These are phyloP conservation scores for Pleurotus platypus DNA, from an alignment of 768 basidiomycete species.

Conservation along the genomic window DNA sequence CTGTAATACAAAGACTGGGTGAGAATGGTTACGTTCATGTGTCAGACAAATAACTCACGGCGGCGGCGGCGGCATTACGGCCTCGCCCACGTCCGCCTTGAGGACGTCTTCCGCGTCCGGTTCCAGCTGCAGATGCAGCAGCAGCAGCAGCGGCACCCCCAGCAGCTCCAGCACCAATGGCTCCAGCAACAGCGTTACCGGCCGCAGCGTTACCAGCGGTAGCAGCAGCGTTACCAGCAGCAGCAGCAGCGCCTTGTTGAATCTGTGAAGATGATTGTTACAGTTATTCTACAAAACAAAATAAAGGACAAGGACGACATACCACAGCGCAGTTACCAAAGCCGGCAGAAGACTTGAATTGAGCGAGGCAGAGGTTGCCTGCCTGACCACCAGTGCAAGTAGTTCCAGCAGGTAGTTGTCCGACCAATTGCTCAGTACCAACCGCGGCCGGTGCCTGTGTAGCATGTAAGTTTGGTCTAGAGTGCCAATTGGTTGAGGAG, in stretches of 20 bases:
- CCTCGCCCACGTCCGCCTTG: constrained; percentile 4
- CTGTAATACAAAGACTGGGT: constrained; percentile 13
- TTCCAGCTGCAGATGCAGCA: constrained; percentile 10
- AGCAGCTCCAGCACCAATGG: constrained; percentile 9
- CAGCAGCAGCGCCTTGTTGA: constrained; percentile 8
- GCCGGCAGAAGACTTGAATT: constrained; percentile 43
- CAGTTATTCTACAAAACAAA: neutral
- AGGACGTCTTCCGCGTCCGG: neutral
- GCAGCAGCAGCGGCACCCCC: constrained; percentile 13
- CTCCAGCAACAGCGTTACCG: constrained; percentile 11
- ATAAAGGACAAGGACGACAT: neutral
- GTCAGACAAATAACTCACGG: constrained; percentile 12
- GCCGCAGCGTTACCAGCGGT: constrained; percentile 8
- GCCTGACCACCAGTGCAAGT: constrained; percentile 46
- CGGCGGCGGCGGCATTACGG: constrained; percentile 15
- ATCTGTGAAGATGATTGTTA: neutral
- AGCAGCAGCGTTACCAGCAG: constrained; percentile 12
- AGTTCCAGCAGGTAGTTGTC: constrained; percentile 43
- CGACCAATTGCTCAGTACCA: constrained; percentile 37
- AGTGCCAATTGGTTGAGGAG: neutral
- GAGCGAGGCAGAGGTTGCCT: constrained; percentile 46
- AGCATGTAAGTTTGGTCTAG: neutral
- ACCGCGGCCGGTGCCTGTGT: constrained; percentile 32
- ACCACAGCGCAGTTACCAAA: constrained; percentile 57
- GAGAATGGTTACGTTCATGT: neutral